Conservation (phyloP, 768 basidiomycete species). For the Imleria badia region DNA sequence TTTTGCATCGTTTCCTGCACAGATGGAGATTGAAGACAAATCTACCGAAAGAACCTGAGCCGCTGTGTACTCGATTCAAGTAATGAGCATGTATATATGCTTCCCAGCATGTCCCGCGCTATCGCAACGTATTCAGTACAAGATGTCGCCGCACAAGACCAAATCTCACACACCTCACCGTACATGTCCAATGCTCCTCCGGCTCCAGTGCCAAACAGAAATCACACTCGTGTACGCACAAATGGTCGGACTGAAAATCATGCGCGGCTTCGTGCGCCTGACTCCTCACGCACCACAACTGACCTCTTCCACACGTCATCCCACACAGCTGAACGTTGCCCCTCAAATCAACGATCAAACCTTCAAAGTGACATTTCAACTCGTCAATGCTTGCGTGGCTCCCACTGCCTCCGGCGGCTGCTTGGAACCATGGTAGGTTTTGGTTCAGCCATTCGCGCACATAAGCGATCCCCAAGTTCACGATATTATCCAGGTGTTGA, state of each 20-base stretch:
- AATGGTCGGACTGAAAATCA: constrained; percentile 51
- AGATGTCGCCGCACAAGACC: background rate
- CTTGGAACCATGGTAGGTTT: constrained; percentile 49
- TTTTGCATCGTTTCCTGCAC: constrained; percentile 52
- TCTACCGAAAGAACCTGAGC: constrained; percentile 30
- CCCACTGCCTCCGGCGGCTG: background rate
- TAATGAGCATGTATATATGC: constrained; percentile 44
- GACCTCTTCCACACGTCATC: constrained; percentile 46
- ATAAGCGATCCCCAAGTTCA: constrained; percentile 44
- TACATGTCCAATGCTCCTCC: no score
- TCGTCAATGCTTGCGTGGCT: constrained; percentile 46
- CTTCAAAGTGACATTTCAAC: constrained; percentile 44
- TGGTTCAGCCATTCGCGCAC: constrained; percentile 51
- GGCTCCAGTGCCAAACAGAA: constrained; percentile 36
- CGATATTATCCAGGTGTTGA: constrained; percentile 38
- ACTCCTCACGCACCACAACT: constrained; percentile 46
- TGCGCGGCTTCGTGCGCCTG: constrained; percentile 48
- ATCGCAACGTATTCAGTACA: background rate
- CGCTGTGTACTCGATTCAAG: accelerated
- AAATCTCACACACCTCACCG: constrained; percentile 40
- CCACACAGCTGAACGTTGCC: constrained; percentile 49
- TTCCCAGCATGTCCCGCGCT: constrained; percentile 59
- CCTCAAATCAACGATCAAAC: constrained; percentile 43
- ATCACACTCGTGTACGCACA: constrained; percentile 44
- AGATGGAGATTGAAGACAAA: constrained; percentile 53